A percentile compares a stretch with the other conserved stretches of the same genome.
These are phyloP conservation scores for Fusarium tanahbumbuense DNA, from an alignment of 2,329 filamentous ascomycete species.

Conservation along the genomic window DNA sequence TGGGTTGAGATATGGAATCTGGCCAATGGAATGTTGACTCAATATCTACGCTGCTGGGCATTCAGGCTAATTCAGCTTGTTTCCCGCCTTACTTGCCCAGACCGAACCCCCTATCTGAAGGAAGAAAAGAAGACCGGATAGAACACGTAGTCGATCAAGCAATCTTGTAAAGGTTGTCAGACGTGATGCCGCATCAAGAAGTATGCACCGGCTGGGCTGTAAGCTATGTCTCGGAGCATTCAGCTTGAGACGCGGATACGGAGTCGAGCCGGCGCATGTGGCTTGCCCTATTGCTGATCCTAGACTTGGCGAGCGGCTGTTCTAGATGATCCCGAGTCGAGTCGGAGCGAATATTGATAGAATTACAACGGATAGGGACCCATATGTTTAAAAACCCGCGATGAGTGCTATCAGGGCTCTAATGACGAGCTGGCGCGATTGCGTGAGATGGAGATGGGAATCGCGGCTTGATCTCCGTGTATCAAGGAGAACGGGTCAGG, in stretches of 20 bases:
- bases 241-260: conserved; percentile 25
- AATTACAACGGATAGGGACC: background rate
- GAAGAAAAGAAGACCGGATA: conserved; percentile 27
- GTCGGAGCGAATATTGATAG: background rate
- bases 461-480: conserved; percentile 29
- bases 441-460: conserved; percentile 22
- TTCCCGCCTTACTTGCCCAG: conserved; percentile 3
- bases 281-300: conserved; percentile 35
- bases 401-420: conserved; percentile 19
- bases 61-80: conserved; percentile 10
- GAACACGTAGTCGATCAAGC: conserved; percentile 5
- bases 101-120: conserved; percentile 13
- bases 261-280: conserved; percentile 19
- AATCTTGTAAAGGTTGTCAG: conserved; percentile 16
- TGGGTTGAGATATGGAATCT: background rate
- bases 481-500: conserved; percentile 12
- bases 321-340: conserved; percentile 2
- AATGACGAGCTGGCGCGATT: conserved; percentile 37
- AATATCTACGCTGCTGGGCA: background rate
- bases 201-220: conserved; percentile 12
- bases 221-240: conserved; percentile 28
- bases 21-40: conserved; percentile 9
- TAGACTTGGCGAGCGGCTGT: conserved; percentile 33
- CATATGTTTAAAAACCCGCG: background rate
- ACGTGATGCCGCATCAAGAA: conserved; percentile 22